A percentile compares a stretch with the other conserved stretches of the same genome.
Conservation (phyloP, 345 rosid genomes). For the Laguncularia racemosa region DNA sequence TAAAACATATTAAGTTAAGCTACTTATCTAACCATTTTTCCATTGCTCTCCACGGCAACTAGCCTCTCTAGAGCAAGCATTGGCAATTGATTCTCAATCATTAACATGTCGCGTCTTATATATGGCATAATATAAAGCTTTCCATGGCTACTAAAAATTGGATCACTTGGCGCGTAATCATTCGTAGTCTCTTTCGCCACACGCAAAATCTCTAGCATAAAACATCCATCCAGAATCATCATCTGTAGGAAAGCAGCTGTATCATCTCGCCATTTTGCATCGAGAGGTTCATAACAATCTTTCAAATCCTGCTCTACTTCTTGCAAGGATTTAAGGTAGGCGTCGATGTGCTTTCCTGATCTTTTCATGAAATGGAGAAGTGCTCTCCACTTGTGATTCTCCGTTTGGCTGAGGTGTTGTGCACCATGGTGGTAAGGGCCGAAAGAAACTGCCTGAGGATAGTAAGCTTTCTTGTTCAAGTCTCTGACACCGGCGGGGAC, state of each 20-base stretch:
- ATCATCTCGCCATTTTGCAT: conserved; percentile 12
- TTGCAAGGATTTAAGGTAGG: conserved; percentile 13
- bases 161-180: conserved; percentile 31
- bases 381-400: conserved; percentile 33
- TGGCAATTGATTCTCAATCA: conserved; percentile 53
- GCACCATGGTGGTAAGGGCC: conserved; percentile 35
- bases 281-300: conserved; percentile 24
- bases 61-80: conserved; percentile 24
- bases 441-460: conserved; percentile 31
- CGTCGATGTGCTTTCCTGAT: conserved; percentile 11
- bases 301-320: conserved; percentile 13
- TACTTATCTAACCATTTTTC: conserved; percentile 12
- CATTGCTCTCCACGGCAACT: conserved; percentile 14
- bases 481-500: conserved; percentile 22
- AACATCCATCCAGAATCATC: conserved; percentile 48
- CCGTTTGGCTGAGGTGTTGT: conserved; percentile 26
- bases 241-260: conserved; percentile 17
- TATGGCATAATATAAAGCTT: conserved; percentile 22
- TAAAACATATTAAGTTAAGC: too few species aligned
- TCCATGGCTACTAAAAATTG: conserved; percentile 42
- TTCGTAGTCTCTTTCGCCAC: neutral
- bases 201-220: conserved; percentile 40
- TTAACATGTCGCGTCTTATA: conserved; percentile 40
- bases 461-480: conserved; percentile 27
- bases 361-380: conserved; percentile 28